Evolutionary conservation across 2,329 filamentous ascomycete genomes (phyloP).

Genomic region (Cryphonectria radicalis): DNA sequence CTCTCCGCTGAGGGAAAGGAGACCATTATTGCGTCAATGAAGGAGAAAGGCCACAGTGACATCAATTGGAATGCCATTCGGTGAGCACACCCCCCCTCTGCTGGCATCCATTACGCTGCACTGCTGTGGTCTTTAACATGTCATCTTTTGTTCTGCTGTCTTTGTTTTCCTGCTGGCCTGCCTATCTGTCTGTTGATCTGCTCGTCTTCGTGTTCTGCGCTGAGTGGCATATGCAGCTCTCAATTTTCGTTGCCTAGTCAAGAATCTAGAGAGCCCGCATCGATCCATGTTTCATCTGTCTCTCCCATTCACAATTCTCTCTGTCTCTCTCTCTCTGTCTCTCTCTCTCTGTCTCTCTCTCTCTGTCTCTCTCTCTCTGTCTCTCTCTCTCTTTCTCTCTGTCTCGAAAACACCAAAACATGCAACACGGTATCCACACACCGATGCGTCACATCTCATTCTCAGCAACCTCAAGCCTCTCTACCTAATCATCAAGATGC

Average conservation of each 20-base stretch:
- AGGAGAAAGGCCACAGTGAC: neutral
- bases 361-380: too few species aligned
- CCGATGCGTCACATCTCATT: neutral
- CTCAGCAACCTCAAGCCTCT: neutral
- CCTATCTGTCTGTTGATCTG: neutral
- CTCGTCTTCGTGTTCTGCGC: neutral
- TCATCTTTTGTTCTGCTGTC: neutral
- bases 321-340: too few species aligned
- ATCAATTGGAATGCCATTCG: constrained; percentile 1
- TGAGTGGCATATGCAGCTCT: constrained; percentile 9
- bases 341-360: neutral
- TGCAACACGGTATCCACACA: neutral
- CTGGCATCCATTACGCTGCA: neutral
- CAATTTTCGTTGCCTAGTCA: neutral
- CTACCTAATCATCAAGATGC: constrained; percentile 32
- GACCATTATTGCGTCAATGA: neutral
- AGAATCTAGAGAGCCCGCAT: too few species aligned
- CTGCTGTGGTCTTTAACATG: constrained; percentile 30
- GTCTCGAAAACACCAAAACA: neutral
- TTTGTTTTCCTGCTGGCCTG: neutral
- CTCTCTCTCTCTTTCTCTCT: too few species aligned
- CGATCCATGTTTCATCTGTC: neutral
- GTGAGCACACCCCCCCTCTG: neutral
- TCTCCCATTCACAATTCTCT: neutral
- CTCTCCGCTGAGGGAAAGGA: neutral